A percentile compares a stretch with the other conserved stretches of the same genome.
Evolutionary conservation across 768 basidiomycete species (phyloP).

Genomic region (Lentinus tigrinus): DNA sequence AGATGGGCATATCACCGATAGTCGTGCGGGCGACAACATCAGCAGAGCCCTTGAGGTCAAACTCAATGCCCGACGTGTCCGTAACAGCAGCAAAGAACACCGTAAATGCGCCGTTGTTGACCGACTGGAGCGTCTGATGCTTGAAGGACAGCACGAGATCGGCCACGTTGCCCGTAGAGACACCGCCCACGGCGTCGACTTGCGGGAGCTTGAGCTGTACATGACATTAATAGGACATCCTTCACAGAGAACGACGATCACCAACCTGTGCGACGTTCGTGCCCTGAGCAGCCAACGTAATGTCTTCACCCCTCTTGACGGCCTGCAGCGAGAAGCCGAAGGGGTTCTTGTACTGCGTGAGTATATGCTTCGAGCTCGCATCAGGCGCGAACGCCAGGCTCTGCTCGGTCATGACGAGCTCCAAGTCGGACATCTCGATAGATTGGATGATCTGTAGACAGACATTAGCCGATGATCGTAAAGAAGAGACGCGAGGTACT

Average conservation of each 20-base stretch:
- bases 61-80: slow-evolving; percentile 40
- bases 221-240: not conserved
- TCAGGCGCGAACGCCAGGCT: slow-evolving; percentile 59
- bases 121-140: slow-evolving; percentile 53
- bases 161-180: slow-evolving; percentile 70
- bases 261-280: slow-evolving; percentile 53
- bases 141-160: slow-evolving; percentile 57
- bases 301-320: slow-evolving; percentile 50
- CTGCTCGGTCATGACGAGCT: slow-evolving; percentile 48
- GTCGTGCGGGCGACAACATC: slow-evolving; percentile 59
- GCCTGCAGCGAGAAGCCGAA: slow-evolving; percentile 77
- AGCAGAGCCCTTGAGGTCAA: slow-evolving; percentile 55
- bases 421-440: slow-evolving; percentile 58
- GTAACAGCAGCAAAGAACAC: slow-evolving; percentile 61
- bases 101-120: slow-evolving; percentile 53
- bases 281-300: slow-evolving; percentile 49
- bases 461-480: not conserved
- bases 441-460: slow-evolving; percentile 54
- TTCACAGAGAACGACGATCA: not conserved
- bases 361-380: slow-evolving; percentile 53
- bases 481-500: not conserved
- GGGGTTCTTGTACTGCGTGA: slow-evolving; percentile 67
- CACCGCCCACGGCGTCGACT: slow-evolving; percentile 50
- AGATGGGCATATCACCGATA: slow-evolving; percentile 66
- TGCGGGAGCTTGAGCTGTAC: slow-evolving; percentile 51